Conservation (phyloP, 225 moss, liverwort and hornwort species). For the Climacium dendroides region DNA sequence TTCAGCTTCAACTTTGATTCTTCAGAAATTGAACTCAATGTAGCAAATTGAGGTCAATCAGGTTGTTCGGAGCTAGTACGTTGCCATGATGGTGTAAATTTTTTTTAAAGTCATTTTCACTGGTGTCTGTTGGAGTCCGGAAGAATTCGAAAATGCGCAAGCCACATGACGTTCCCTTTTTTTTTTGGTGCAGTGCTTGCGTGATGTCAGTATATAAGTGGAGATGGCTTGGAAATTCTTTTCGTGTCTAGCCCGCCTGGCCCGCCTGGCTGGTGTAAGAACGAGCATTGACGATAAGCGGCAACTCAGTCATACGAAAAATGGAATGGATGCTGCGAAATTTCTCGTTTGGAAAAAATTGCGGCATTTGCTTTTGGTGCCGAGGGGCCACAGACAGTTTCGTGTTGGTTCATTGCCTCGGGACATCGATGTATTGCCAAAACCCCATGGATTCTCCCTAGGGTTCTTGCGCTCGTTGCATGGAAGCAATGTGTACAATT, state of each 20-base stretch:
- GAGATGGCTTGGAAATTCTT: slow-evolving; percentile 19
- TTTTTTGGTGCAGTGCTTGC: background rate
- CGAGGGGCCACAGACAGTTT: background rate
- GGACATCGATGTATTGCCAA: background rate
- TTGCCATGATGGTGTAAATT: background rate
- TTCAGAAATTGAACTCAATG: background rate
- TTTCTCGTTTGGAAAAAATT: background rate
- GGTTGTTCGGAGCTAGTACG: background rate
- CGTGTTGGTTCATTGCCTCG: background rate
- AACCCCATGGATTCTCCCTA: background rate
- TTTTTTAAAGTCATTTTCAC: background rate
- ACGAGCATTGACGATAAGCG: background rate
- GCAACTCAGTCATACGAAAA: background rate
- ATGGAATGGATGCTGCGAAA: background rate
- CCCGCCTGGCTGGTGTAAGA: background rate
- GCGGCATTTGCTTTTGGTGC: slow-evolving; percentile 1
- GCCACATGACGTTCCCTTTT: background rate
- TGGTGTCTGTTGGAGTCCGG: background rate
- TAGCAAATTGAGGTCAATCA: background rate
- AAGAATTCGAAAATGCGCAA: background rate
- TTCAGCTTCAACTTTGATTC: background rate
- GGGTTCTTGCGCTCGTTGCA: background rate
- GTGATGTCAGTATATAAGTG: background rate
- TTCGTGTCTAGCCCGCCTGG: background rate
- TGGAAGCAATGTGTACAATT: background rate